Conservation (phyloP, 1,284 basidiomycete genomes). For the Acaromyces ingoldii region DNA sequence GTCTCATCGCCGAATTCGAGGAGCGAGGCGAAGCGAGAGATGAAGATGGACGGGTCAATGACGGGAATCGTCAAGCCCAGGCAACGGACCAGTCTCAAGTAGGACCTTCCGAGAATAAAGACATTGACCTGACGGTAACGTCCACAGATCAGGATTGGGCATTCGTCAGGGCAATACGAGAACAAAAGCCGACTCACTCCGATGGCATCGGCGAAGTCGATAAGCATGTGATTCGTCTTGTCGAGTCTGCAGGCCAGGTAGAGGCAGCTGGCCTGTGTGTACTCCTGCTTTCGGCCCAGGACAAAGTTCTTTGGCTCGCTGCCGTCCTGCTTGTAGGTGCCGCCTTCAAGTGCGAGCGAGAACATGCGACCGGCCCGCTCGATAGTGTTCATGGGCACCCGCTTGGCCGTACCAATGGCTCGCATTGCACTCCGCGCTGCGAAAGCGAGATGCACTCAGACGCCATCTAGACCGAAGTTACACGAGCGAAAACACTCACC, state of each 20-base stretch:
- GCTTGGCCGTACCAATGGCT: slow-evolving; percentile 33
- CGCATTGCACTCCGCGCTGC: slow-evolving; percentile 4
- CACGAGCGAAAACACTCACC: slow-evolving; percentile 56
- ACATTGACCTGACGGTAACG: slow-evolving; percentile 68
- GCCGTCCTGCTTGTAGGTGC: slow-evolving; percentile 17
- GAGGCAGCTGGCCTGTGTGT: slow-evolving; percentile 89
- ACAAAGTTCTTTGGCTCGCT: slow-evolving; percentile 47
- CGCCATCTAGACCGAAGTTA: neutral
- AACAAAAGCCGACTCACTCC: slow-evolving; percentile 7
- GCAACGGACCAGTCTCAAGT: slow-evolving; percentile 84
- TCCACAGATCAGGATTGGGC: neutral
- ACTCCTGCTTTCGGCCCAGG: slow-evolving; percentile 75
- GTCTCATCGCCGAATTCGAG: slow-evolving; percentile 94
- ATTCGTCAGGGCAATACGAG: slow-evolving; percentile 3
- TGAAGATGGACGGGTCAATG: slow-evolving; percentile 95
- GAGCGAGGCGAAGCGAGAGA: slow-evolving; percentile 89
- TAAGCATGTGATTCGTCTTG: slow-evolving; percentile 89
- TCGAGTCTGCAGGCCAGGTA: slow-evolving; percentile 90
- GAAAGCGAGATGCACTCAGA: neutral
- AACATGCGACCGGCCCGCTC: slow-evolving; percentile 82
- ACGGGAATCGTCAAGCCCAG: slow-evolving; percentile 80
- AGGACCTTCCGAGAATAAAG: slow-evolving; percentile 92
- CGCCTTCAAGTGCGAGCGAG: slow-evolving; percentile 83
- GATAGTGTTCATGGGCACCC: slow-evolving; percentile 71
- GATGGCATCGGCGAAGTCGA: slow-evolving; percentile 70